Evolutionary conservation across 495 filamentous ascomycete species (phyloP), one percentile per base, ranked within the genome.

Genomic region (Thermothielavioides terrestris): DNA sequence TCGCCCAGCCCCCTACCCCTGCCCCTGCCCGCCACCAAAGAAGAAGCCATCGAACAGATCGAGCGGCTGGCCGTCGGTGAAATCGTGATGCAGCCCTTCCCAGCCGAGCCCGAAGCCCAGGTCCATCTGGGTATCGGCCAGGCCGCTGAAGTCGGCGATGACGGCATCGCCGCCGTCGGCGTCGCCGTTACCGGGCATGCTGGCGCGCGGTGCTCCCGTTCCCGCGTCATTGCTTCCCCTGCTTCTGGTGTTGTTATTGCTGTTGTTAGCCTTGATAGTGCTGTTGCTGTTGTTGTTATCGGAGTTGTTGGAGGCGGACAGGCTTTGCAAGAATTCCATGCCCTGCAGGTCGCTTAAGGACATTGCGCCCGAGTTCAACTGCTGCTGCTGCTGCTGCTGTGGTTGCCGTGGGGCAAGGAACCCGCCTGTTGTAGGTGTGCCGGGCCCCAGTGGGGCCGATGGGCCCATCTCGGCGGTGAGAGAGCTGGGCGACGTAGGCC

Each of bases 1-100:
- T 44, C 55, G 11, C 39, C 27, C 12, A 42, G 39, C n/a, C 37
- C 53, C 3, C 35, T 47, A 1, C 38, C 52, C 4, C 49, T 55
- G 27, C 37, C 23, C 2, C 68, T 26, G 21, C 65, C 50, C 69
- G 63, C 71, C 73, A 1, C 89, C 89, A 70, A 95, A 95, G 71
- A 91, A 95, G 63, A 91, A 94, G 0, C 88, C 89, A 65, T 94
- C 87, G 63, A 95, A 86, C 25, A 95, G 66, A 75, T 94, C 88
- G 56, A 91, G 77, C 48, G 84, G 84, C 49, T 77, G 74, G 21
- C 84, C 85, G 42, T 91, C 88, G 50, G 78, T 83, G 69, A 85
- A 89, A 63, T 91, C 86, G 66, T 90, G 85, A 58, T 85, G 80
- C 55, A 80, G 72, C 20, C 83, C 85, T 35, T 85, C 77, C 54